Evolutionary conservation across 371 early-diverging fungal genomes (phyloP).

Genomic region (Circinella minor): DNA sequence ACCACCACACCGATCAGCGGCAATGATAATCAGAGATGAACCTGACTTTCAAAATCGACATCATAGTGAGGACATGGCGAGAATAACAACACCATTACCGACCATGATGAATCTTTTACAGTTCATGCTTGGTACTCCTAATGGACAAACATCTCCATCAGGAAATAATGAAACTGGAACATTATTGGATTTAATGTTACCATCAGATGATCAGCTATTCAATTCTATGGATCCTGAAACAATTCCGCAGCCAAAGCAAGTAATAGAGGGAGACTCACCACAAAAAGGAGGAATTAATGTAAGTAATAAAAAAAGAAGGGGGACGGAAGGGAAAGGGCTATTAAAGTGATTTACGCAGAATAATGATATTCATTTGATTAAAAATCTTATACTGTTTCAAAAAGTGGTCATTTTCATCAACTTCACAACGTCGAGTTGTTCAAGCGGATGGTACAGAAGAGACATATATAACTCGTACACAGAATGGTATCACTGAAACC

Average conservation of each 20-base stretch:
- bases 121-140: conserved; percentile 9
- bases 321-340: neutral
- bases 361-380: neutral
- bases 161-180: conserved; percentile 1
- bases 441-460: conserved; percentile 45
- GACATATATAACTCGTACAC: conserved; percentile 30
- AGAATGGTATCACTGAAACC: conserved; percentile 45
- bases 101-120: conserved; percentile 15
- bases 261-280: neutral
- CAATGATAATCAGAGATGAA: neutral
- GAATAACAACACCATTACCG: neutral
- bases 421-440: conserved; percentile 32
- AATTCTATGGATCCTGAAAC: conserved; percentile 1
- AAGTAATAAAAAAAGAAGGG: neutral
- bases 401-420: conserved; percentile 37
- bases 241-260: neutral
- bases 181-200: conserved; percentile 1
- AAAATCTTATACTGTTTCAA: neutral
- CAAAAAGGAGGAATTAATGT: neutral
- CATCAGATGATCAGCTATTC: conserved; percentile 8
- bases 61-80: neutral
- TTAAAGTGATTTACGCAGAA: no score
- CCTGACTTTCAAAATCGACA: neutral
- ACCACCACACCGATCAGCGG: conserved; percentile 6
- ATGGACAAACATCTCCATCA: neutral